A percentile compares a stretch with the other conserved stretches of the same genome.
These are phyloP conservation scores for Penicillium sclerotiorum DNA, from an alignment of 2,329 filamentous ascomycete species.

Conservation along the genomic window DNA sequence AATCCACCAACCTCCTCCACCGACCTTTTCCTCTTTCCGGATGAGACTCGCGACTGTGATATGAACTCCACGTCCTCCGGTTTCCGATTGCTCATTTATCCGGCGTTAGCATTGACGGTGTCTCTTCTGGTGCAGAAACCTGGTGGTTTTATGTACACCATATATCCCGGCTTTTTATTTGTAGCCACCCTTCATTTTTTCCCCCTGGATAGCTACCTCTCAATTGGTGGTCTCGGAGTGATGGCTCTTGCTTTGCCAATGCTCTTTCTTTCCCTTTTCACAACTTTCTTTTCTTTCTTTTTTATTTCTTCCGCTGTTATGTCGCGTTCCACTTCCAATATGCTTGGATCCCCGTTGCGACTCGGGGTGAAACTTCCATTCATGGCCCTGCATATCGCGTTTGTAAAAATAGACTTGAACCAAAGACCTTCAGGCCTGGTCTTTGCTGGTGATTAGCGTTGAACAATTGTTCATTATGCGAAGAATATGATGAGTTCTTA, in stretches of 20 bases:
- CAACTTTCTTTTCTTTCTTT: constrained; percentile 7
- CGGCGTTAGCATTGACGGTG: constrained; percentile 42
- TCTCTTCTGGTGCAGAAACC: constrained; percentile 37
- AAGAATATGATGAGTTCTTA: constrained; percentile 36
- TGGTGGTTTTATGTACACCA: constrained; percentile 32
- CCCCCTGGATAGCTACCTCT: not conserved
- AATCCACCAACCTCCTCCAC: constrained; percentile 5
- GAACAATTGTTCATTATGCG: constrained; percentile 34
- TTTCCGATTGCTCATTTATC: constrained; percentile 37
- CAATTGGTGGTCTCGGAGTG: no score
- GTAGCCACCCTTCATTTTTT: constrained; percentile 3
- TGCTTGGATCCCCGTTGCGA: constrained; percentile 16
- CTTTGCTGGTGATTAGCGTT: constrained; percentile 41
- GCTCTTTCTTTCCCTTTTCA: constrained; percentile 16
- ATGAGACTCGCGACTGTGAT: constrained; percentile 27
- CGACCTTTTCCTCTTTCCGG: constrained; percentile 18
- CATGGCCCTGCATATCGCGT: constrained; percentile 31
- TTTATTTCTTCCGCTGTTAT: constrained; percentile 4
- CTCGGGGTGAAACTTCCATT: constrained; percentile 12
- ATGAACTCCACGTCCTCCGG: constrained; percentile 26
- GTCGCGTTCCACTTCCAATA: constrained; percentile 4
- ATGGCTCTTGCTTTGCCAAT: constrained; percentile 14
- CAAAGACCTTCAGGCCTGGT: constrained; percentile 28
- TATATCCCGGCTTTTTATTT: constrained; percentile 26
- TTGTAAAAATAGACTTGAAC: constrained; percentile 43